A percentile compares a stretch with the other conserved stretches of the same genome.
phyloP scores from a whole-genome alignment of 2,329 filamentous ascomycete species.

The Cryphonectria japonica region DNA sequence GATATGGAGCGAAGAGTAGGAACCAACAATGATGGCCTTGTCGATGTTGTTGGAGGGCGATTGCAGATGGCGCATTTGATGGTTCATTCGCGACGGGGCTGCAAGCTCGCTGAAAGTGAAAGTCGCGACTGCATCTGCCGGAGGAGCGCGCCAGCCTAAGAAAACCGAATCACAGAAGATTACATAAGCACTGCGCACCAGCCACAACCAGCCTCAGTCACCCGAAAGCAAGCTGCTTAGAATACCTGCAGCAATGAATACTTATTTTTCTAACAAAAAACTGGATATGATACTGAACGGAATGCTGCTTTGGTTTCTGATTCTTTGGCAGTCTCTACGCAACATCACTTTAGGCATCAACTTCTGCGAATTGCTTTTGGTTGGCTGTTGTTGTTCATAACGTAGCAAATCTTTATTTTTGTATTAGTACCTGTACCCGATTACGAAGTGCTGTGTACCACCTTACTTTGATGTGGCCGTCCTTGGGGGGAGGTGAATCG shows the following conservation, averaged over 20 bases:
- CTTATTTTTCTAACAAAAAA: neutral
- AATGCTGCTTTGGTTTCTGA: neutral
- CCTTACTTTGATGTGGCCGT: constrained; percentile 18
- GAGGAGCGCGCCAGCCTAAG: constrained; percentile 9
- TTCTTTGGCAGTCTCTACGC: neutral
- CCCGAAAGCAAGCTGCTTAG: neutral
- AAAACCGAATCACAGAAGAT: constrained; percentile 2
- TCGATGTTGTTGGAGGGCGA: constrained; percentile 14
- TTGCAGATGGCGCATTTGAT: constrained; percentile 26
- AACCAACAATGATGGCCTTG: neutral
- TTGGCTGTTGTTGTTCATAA: neutral
- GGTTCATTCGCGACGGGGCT: constrained; percentile 8
- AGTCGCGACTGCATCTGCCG: constrained; percentile 14
- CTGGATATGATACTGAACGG: neutral
- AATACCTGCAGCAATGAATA: neutral
- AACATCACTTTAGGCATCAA: neutral
- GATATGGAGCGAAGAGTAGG: neutral
- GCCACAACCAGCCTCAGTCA: neutral
- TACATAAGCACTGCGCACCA: constrained; percentile 22
- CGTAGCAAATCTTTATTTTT: constrained; percentile 20
- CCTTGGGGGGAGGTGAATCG: constrained; percentile 13
- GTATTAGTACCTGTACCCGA: constrained; percentile 24
- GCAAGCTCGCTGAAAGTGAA: constrained; percentile 12
- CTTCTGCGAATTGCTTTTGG: neutral
- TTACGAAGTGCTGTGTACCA: constrained; percentile 21